Conservation (phyloP, 2,329 filamentous ascomycete species). For the Diaporthe citrichinensis region DNA sequence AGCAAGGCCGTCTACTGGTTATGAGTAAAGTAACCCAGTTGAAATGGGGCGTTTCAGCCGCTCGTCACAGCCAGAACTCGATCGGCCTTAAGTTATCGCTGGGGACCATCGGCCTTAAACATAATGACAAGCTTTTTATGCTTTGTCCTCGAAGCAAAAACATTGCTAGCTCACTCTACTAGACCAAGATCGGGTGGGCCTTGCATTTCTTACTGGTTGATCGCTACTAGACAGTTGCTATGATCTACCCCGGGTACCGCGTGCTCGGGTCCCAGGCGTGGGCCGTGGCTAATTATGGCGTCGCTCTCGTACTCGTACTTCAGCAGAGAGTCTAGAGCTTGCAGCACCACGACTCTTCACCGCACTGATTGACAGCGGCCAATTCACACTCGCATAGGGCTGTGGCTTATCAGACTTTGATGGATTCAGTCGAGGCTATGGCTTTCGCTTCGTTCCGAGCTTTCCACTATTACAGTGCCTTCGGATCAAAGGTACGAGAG, state of each 20-base stretch:
- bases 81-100: not conserved
- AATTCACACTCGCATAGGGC: not conserved
- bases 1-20: not conserved
- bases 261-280: slow-evolving; percentile 2
- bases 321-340: not conserved
- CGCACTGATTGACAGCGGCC: not conserved
- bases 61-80: not conserved
- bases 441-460: slow-evolving; percentile 13
- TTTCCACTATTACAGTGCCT: not conserved
- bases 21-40: no score
- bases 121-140: not conserved
- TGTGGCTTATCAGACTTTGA: slow-evolving; percentile 13
- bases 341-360: not conserved
- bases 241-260: not conserved
- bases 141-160: not conserved
- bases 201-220: not conserved
- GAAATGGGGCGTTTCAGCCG: not conserved
- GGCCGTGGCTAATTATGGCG: slow-evolving; percentile 7
- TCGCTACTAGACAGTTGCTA: not conserved
- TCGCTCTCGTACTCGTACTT: slow-evolving; percentile 18
- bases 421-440: not conserved
- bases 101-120: not conserved
- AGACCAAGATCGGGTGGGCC: not conserved
- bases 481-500: slow-evolving; percentile 9
- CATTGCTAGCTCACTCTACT: not conserved